Percentiles rank a stretch among this genome's conserved stretches.
These are phyloP conservation scores for Conticribra guillardii DNA, from an alignment of 108 stramenopile species.

Conservation along the genomic window DNA sequence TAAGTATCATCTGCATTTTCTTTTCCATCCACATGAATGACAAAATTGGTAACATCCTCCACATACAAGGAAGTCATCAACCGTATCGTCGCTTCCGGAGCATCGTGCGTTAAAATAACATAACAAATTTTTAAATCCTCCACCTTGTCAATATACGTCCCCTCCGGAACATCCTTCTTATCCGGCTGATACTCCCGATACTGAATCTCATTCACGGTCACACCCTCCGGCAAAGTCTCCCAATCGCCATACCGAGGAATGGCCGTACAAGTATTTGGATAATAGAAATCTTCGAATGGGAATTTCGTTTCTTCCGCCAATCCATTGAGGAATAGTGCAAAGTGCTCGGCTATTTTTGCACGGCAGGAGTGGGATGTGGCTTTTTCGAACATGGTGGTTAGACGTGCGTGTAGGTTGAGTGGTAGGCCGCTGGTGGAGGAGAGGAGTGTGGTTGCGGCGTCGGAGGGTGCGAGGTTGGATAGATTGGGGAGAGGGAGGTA, in stretches of 20 bases:
- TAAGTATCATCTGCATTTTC: conserved; percentile 68
- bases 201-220: conserved; percentile 61
- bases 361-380: conserved; percentile 82
- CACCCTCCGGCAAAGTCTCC: conserved; percentile 71
- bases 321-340: conserved; percentile 75
- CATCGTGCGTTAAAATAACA: conserved; percentile 86
- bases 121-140: conserved; percentile 77
- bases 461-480: conserved; percentile 17
- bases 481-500: conserved; percentile 45
- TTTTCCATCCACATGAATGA: conserved; percentile 93
- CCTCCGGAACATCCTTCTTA: conserved; percentile 58
- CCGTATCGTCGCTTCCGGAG: conserved; percentile 79
- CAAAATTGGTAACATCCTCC: conserved; percentile 61
- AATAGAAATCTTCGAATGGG: conserved; percentile 67
- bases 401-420: conserved; percentile 29
- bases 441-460: conserved; percentile 33
- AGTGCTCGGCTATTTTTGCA: conserved; percentile 75
- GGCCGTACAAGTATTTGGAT: conserved; percentile 56
- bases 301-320: conserved; percentile 73
- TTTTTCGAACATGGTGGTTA: conserved; percentile 63
- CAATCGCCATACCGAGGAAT: conserved; percentile 63
- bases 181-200: conserved; percentile 81
- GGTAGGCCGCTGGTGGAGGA: conserved; percentile 22
- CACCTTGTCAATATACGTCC: conserved; percentile 65
- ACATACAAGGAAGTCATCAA: conserved; percentile 83